phyloP scores from a whole-genome alignment of 2,329 filamentous ascomycete species.

The Mycosphaerella sp. region DNA sequence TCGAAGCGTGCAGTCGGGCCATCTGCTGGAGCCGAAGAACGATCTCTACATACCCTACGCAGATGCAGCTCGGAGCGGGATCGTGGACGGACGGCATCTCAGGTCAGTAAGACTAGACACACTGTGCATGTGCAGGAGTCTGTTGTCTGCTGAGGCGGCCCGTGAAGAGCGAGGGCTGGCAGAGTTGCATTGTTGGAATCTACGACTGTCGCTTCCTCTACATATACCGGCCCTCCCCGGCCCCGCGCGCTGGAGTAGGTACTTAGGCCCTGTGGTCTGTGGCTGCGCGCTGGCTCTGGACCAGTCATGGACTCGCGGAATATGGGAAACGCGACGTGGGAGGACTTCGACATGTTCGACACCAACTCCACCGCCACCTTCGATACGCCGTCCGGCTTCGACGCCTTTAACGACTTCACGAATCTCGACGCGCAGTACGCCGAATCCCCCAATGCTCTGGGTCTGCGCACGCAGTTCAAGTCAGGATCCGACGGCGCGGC shows the following conservation, averaged over 20 bases:
- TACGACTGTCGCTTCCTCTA: neutral
- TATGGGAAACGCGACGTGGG: conserved; percentile 8
- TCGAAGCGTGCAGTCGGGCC: neutral
- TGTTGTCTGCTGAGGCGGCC: neutral
- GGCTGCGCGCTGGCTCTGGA: neutral
- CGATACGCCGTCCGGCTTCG: conserved; percentile 26
- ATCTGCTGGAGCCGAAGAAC: neutral
- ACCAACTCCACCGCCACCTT: conserved; percentile 23
- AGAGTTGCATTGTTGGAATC: too few relatives aligned
- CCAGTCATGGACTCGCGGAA: conserved; percentile 16
- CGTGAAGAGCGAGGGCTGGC: neutral
- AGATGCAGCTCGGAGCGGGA: neutral
- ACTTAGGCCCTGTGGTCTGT: neutral
- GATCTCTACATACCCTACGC: neutral
- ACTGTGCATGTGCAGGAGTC: neutral
- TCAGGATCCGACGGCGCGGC: conserved; percentile 20
- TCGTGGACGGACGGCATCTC: neutral
- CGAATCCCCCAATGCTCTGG: conserved; percentile 23
- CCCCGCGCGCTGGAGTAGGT: neutral
- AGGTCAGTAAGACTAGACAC: neutral
- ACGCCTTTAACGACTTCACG: conserved; percentile 25
- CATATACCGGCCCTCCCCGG: neutral
- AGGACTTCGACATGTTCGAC: conserved; percentile 17
- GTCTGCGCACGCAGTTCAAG: conserved; percentile 30
- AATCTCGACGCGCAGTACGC: conserved; percentile 28